phyloP scores from a whole-genome alignment of 345 rosid genomes.

The Linum lewisii region DNA sequence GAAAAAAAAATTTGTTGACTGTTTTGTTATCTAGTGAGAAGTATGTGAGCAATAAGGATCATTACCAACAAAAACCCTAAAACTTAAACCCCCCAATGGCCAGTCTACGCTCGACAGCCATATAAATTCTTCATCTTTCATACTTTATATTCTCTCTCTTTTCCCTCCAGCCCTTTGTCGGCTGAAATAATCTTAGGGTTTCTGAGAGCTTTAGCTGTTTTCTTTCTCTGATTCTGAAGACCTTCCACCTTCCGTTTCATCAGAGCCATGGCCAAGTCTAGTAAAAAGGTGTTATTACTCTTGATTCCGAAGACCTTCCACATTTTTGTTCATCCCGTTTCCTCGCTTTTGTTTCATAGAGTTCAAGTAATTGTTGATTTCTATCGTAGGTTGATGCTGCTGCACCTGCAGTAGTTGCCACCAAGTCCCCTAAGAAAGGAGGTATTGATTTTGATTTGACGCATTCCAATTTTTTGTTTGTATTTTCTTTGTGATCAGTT shows the following conservation, averaged over 20 bases:
- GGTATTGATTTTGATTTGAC: background rate
- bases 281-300: slow-evolving; percentile 26
- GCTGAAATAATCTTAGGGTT: background rate
- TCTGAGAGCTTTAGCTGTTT: background rate
- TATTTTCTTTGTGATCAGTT: background rate
- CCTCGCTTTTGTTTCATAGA: background rate
- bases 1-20: too few relatives aligned
- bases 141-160: background rate
- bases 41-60: too few relatives aligned
- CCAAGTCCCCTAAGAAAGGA: slow-evolving; percentile 49
- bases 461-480: background rate
- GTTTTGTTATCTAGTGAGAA: too few relatives aligned
- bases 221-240: too few relatives aligned
- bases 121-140: background rate
- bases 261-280: slow-evolving; percentile 37
- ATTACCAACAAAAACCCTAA: background rate
- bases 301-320: slow-evolving; percentile 17
- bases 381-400: slow-evolving; percentile 18
- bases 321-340: slow-evolving; percentile 15
- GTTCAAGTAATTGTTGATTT: background rate
- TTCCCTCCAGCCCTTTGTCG: background rate
- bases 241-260: background rate
- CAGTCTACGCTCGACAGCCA: background rate
- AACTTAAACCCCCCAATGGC: background rate
- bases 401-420: slow-evolving; percentile 23